A percentile compares a stretch with the other conserved stretches of the same genome.
Conservation (phyloP, 768 basidiomycete species). For the Boletus pseudopeckii region DNA sequence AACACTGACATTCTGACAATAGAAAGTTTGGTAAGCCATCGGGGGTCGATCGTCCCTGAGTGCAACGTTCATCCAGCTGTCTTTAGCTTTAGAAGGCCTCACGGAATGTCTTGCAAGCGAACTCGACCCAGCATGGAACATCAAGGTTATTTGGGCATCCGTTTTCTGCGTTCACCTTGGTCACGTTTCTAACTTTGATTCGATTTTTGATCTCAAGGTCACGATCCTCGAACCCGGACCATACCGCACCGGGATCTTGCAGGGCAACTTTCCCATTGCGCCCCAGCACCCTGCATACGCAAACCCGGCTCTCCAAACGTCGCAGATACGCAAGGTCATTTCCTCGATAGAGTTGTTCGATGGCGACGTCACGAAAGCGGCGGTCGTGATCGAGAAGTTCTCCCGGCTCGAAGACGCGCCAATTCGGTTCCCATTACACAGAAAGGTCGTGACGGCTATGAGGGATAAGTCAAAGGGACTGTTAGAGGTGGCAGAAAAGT, state of each 20-base stretch:
- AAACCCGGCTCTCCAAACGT: background rate
- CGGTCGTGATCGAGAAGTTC: constrained; percentile 13
- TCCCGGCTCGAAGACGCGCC: constrained; percentile 15
- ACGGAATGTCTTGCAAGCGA: constrained; percentile 7
- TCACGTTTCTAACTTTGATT: background rate
- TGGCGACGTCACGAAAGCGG: constrained; percentile 15
- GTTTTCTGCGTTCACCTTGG: background rate
- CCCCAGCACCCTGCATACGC: constrained; percentile 22
- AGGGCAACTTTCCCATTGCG: background rate
- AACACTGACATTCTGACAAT: background rate
- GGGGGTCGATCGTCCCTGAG: too few relatives aligned
- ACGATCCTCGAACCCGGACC: constrained; percentile 17
- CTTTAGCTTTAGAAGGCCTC: constrained; percentile 16
- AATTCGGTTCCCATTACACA: constrained; percentile 14
- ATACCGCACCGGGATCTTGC: constrained; percentile 12
- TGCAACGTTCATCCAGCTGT: background rate
- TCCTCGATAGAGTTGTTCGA: background rate
- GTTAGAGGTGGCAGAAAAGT: constrained; percentile 6
- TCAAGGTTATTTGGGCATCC: constrained; percentile 15
- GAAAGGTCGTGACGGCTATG: background rate
- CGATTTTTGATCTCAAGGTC: constrained; percentile 2
- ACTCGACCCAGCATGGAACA: constrained; percentile 17
- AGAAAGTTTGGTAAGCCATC: constrained; percentile 17
- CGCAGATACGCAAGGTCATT: constrained; percentile 1
- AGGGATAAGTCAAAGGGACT: constrained; percentile 16